phyloP scores from a whole-genome alignment of 371 early-diverging fungal genomes.

The Mucor velutinosus region DNA sequence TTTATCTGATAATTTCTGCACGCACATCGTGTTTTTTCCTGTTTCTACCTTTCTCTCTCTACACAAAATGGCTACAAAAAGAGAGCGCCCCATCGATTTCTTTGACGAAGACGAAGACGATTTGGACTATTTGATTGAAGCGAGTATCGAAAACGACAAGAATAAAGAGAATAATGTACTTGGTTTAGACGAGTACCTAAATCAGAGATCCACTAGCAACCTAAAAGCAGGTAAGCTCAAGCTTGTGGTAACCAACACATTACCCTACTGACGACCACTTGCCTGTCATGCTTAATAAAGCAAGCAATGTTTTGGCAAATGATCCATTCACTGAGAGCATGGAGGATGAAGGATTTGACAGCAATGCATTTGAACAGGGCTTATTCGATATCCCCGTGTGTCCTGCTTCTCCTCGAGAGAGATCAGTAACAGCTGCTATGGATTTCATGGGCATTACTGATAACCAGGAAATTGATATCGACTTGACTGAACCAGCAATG shows the following conservation, averaged over 20 bases:
- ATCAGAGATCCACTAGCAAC: background rate
- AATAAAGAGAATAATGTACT: slow-evolving; percentile 11
- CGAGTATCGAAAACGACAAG: slow-evolving; percentile 7
- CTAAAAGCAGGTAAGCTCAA: background rate
- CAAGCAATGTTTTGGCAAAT: background rate
- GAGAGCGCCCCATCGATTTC: slow-evolving; percentile 13
- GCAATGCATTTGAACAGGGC: background rate
- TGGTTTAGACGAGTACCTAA: slow-evolving; percentile 14
- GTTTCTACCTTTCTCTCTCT: slow-evolving; percentile 1
- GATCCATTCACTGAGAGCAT: background rate
- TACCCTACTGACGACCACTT: background rate
- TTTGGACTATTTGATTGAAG: slow-evolving; percentile 17
- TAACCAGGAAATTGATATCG: background rate
- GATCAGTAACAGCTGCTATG: background rate
- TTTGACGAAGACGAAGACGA: slow-evolving; percentile 19
- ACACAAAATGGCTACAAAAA: slow-evolving; percentile 2
- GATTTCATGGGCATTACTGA: slow-evolving; percentile 19
- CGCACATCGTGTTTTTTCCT: slow-evolving; percentile 12
- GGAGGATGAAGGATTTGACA: background rate
- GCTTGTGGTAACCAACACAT: background rate
- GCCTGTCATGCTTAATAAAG: background rate
- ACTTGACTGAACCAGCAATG: background rate
- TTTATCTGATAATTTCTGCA: background rate
- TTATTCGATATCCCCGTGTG: background rate
- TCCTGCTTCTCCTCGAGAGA: background rate